phyloP scores from a whole-genome alignment of 805 yeast species.

The Wickerhamiella spandovensis region DNA sequence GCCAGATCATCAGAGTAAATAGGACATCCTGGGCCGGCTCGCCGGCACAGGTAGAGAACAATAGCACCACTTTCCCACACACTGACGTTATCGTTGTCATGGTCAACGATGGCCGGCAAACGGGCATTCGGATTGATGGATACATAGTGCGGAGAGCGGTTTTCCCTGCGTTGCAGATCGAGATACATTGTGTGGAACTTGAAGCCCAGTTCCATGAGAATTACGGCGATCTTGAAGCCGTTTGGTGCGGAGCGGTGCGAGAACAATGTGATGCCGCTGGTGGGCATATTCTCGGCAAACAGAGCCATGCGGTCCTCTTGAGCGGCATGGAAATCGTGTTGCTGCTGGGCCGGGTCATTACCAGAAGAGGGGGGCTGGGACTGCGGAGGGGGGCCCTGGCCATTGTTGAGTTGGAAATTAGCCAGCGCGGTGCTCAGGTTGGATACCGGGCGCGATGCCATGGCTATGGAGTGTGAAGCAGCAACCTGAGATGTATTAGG shows the following conservation, averaged over 20 bases:
- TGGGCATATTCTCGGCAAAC: slow-evolving; percentile 65
- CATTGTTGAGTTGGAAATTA: slow-evolving; percentile 14
- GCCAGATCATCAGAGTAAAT: slow-evolving; percentile 67
- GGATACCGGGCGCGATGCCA: slow-evolving; percentile 14
- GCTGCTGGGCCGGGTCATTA: background rate
- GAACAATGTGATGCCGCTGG: slow-evolving; percentile 70
- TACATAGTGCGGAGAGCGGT: slow-evolving; percentile 84
- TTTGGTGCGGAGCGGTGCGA: slow-evolving; percentile 87
- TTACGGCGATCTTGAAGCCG: slow-evolving; percentile 90
- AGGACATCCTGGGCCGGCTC: slow-evolving; percentile 45
- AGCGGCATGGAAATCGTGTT: background rate
- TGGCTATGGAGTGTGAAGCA: background rate
- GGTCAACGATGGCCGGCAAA: slow-evolving; percentile 89
- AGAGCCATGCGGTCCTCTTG: slow-evolving; percentile 39
- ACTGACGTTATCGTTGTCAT: slow-evolving; percentile 61
- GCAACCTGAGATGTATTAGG: background rate
- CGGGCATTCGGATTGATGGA: slow-evolving; percentile 93
- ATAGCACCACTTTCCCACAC: slow-evolving; percentile 96
- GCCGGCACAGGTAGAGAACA: slow-evolving; percentile 63
- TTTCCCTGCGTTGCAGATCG: slow-evolving; percentile 80
- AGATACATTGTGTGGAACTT: slow-evolving; percentile 69
- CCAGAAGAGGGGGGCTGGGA: slow-evolving; percentile 1
- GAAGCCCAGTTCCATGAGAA: slow-evolving; percentile 68
- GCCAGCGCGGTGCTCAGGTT: slow-evolving; percentile 23
- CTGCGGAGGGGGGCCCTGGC: background rate